Evolutionary conservation across 768 basidiomycete genomes (phyloP).

Genomic region (Lentinus tigrinus): DNA sequence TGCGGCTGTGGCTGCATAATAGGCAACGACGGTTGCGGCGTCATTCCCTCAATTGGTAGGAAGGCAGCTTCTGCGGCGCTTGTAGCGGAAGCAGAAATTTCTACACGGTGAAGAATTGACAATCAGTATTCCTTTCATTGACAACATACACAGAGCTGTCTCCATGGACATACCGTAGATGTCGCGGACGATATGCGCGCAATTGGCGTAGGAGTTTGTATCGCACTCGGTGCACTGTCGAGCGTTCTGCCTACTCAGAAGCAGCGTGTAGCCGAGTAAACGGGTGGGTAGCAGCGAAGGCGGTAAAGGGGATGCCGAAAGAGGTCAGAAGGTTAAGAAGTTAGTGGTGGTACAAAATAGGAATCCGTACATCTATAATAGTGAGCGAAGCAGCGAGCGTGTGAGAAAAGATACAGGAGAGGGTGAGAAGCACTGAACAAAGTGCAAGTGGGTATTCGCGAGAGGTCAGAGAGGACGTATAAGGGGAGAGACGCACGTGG

Average conservation of each 20-base stretch:
- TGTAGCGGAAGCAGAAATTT: slow-evolving; percentile 16
- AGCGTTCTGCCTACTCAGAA: slow-evolving; percentile 94
- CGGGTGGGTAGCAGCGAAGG: slow-evolving; percentile 98
- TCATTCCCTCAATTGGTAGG: slow-evolving; percentile 14
- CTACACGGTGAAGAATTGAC: neutral
- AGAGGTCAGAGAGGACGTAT: too few relatives aligned
- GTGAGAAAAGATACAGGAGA: too few relatives aligned
- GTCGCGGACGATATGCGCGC: slow-evolving; percentile 97
- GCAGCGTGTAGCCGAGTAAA: slow-evolving; percentile 98
- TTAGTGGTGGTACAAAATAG: too few relatives aligned
- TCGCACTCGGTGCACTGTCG: slow-evolving; percentile 95
- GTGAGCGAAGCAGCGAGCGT: too few relatives aligned
- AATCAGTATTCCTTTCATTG: neutral
- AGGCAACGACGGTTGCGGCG: slow-evolving; percentile 26
- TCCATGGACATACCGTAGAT: slow-evolving; percentile 99
- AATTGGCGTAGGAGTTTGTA: slow-evolving; percentile 95
- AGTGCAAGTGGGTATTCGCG: too few relatives aligned
- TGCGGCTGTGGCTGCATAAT: slow-evolving; percentile 37
- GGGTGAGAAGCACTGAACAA: too few relatives aligned
- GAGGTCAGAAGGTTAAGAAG: too few relatives aligned
- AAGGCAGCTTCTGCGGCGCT: slow-evolving; percentile 32
- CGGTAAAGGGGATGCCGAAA: slow-evolving; percentile 99
- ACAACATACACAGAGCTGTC: slow-evolving; percentile 43
- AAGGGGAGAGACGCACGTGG: too few relatives aligned
- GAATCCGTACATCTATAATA: too few relatives aligned